phyloP scores from a whole-genome alignment of 2,329 filamentous ascomycete genomes.

The Aspergillus sp. region DNA sequence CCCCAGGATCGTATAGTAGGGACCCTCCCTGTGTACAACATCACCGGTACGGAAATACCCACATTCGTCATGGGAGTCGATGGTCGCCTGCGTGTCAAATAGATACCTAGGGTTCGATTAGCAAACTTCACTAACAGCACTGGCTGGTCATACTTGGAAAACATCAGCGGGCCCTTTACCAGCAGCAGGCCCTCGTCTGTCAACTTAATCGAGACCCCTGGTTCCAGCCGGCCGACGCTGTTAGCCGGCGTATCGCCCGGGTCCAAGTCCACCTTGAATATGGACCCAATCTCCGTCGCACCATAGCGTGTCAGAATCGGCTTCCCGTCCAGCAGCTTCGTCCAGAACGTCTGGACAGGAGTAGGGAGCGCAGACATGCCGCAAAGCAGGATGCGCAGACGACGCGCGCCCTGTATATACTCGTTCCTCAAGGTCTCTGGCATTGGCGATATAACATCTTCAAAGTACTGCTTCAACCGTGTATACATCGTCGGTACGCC shows the following conservation, averaged over 20 bases:
- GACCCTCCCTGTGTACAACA: constrained; percentile 34
- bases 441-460: constrained; percentile 30
- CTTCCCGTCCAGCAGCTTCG: constrained; percentile 13
- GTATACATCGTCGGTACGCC: constrained; percentile 52
- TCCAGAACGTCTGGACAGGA: constrained; percentile 53
- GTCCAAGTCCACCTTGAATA: constrained; percentile 43
- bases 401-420: constrained; percentile 41
- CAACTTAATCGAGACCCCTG: constrained; percentile 42
- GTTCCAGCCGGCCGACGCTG: constrained; percentile 35
- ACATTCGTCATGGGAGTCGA: constrained; percentile 41
- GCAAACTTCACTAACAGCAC: not conserved
- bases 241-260: constrained; percentile 16
- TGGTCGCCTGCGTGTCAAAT: constrained; percentile 41
- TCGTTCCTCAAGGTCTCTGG: constrained; percentile 20
- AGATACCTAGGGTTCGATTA: constrained; percentile 26
- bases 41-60: constrained; percentile 50
- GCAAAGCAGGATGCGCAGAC: constrained; percentile 25
- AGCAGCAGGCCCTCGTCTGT: constrained; percentile 51
- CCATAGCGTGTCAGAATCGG: constrained; percentile 47
- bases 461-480: constrained; percentile 44
- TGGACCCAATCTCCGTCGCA: constrained; percentile 44
- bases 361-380: constrained; percentile 50
- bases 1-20: constrained; percentile 52
- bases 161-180: constrained; percentile 38
- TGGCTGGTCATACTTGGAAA: constrained; percentile 33